Base-by-base conservation (phyloP, 2,329 filamentous ascomycete genomes). In the Emergomyces orientalis region DNA sequence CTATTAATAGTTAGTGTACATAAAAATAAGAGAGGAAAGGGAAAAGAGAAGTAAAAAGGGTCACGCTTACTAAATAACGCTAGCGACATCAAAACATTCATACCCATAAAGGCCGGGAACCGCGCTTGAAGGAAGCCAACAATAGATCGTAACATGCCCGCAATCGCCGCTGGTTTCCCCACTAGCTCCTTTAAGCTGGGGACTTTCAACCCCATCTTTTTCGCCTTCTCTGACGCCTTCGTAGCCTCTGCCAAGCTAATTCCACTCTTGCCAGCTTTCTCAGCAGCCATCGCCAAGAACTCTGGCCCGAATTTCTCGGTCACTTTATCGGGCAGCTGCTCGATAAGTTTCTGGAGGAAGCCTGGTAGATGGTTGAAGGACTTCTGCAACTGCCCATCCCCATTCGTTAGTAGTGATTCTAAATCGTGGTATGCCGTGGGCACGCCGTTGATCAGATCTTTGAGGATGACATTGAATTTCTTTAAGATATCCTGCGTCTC, bases 361-460 rank as follows among this genome's bases (percentile, higher is more conserved):
- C 81, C 80, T 0, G 93, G 93, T 54, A 97, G 83, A 66, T 86
- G 77, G 22, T 81, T 80, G 70, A 85, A 88, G 64, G 86, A 84
- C 66, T 83, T 82, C 70, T 87, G 83, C 22, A 88, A 74, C 66
- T 86, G 82, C n/a, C 79, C 76, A 65, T 86, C 84, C n/a, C 83
- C 84, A 62, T 85, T 84, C 11, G 80, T 85, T 66, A 88, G 78
- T 22, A 88, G 79, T 71, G 82, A 84, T 69, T 87, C 86, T n/a
- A 99, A 86, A 73, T 99, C 94, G 71, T 88, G 83, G 75, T 95
- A 96, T 2, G 94, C 94, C 0, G 93, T 97, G 2, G 94, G 94
- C 1, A 91, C 94, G 65, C 94, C 94, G 72, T 91, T 92, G 70
- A 94, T 85, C 19, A 97, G 84, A 73, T 99, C 94, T 73, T 93